Conservation (phyloP, 1,284 basidiomycete genomes). For the Moesziomyces globuligerus region DNA sequence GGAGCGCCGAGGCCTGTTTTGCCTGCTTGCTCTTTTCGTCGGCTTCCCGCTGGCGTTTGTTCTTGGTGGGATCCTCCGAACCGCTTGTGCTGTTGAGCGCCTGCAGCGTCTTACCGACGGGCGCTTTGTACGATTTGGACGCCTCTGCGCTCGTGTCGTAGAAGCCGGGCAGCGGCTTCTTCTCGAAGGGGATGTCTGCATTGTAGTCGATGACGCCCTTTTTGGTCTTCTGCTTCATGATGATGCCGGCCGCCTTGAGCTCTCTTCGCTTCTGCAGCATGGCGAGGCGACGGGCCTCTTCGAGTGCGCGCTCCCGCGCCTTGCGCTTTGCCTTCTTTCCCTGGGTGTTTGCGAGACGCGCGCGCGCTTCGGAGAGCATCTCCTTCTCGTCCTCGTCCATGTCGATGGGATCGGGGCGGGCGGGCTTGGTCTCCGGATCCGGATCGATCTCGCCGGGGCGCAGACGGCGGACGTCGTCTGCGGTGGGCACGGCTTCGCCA, state of each 20-base stretch:
- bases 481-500: slow-evolving; percentile 80
- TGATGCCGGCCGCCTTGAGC: slow-evolving; percentile 94
- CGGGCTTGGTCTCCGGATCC: slow-evolving; percentile 97
- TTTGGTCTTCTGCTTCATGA: slow-evolving; percentile 79
- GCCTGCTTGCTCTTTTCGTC: slow-evolving; percentile 86
- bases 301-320: slow-evolving; percentile 83
- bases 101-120: slow-evolving; percentile 85
- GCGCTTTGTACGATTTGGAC: slow-evolving; percentile 84
- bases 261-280: slow-evolving; percentile 98
- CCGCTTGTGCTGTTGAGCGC: slow-evolving; percentile 76
- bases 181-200: slow-evolving; percentile 97
- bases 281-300: slow-evolving; percentile 92
- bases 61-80: slow-evolving; percentile 71
- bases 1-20: slow-evolving; percentile 68
- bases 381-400: slow-evolving; percentile 99
- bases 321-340: slow-evolving; percentile 99
- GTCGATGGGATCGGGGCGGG: slow-evolving; percentile 97
- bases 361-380: slow-evolving; percentile 98
- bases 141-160: slow-evolving; percentile 97
- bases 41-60: slow-evolving; percentile 63
- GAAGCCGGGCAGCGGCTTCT: slow-evolving; percentile 92
- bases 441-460: slow-evolving; percentile 98
- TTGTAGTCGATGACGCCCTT: slow-evolving; percentile 99
- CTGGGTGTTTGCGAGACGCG: slow-evolving; percentile 97
- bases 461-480: slow-evolving; percentile 87